Percentiles rank a stretch among this genome's conserved stretches.
Conservation (phyloP, 306 rosid species). For the Cicer pinnatifidum region DNA sequence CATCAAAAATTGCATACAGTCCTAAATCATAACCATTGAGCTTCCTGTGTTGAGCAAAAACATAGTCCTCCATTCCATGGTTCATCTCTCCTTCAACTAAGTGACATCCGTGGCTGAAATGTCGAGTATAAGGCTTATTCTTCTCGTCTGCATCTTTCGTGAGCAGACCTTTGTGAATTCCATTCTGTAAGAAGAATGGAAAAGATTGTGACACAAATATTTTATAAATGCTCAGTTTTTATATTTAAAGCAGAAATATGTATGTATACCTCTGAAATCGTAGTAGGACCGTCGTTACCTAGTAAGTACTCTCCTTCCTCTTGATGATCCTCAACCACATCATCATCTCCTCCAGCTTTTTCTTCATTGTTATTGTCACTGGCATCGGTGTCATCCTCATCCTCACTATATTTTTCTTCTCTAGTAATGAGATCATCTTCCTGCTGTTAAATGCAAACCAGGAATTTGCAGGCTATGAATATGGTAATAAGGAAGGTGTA, state of each 20-base stretch:
- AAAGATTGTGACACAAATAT: constrained; percentile 1
- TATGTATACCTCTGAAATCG: constrained; percentile 41
- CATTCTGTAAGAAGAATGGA: constrained; percentile 25
- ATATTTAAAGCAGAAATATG: background rate
- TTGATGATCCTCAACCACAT: constrained; percentile 22
- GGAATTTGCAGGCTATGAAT: constrained; percentile 25
- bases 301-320: constrained; percentile 41
- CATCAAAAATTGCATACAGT: constrained; percentile 68
- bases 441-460: constrained; percentile 37
- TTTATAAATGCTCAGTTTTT: background rate
- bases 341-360: constrained; percentile 20
- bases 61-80: constrained; percentile 71
- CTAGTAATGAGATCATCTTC: constrained; percentile 22
- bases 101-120: constrained; percentile 60
- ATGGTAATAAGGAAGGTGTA: background rate
- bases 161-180: constrained; percentile 10
- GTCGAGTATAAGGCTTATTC: constrained; percentile 18
- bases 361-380: background rate
- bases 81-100: constrained; percentile 54
- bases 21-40: constrained; percentile 57
- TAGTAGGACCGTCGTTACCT: constrained; percentile 37
- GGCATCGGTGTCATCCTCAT: constrained; percentile 7
- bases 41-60: constrained; percentile 54
- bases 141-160: constrained; percentile 37
- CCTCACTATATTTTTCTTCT: constrained; percentile 35